A percentile compares a stretch with the other conserved stretches of the same genome.
Conservation (phyloP, 768 basidiomycete species). For the Mrakia gelida region DNA sequence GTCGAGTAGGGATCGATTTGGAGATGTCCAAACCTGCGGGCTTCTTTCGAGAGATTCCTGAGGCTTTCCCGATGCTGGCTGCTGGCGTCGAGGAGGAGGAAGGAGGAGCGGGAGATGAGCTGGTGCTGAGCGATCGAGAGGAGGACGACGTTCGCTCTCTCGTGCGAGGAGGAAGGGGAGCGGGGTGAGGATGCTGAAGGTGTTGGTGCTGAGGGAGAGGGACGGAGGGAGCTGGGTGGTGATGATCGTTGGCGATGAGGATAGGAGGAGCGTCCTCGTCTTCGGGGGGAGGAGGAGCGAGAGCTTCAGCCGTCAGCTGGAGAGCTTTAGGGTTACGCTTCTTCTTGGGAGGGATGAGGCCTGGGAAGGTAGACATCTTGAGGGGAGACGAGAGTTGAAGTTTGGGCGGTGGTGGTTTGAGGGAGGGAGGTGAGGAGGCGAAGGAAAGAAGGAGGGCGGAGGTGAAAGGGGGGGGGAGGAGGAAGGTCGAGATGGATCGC, state of each 20-base stretch:
- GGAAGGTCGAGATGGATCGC: too few species aligned
- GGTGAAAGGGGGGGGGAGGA: neutral
- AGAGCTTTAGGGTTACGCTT: slow-evolving; percentile 88
- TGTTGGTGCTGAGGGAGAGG: slow-evolving; percentile 14
- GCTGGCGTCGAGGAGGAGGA: neutral
- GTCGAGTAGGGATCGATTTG: slow-evolving; percentile 39
- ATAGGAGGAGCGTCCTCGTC: slow-evolving; percentile 17
- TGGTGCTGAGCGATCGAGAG: neutral
- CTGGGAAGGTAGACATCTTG: slow-evolving; percentile 27
- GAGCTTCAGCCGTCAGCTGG: slow-evolving; percentile 57
- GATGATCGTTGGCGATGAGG: neutral
- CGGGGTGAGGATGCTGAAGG: slow-evolving; percentile 4
- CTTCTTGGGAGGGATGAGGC: slow-evolving; percentile 47
- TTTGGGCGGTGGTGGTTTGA: neutral
- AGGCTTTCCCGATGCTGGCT: slow-evolving; percentile 33
- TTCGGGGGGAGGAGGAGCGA: slow-evolving; percentile 30
- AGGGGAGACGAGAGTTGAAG: neutral
- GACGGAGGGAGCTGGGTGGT: neutral
- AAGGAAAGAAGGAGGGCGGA: neutral
- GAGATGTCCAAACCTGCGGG: slow-evolving; percentile 43
- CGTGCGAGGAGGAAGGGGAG: slow-evolving; percentile 4
- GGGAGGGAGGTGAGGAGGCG: neutral
- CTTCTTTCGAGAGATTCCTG: slow-evolving; percentile 41
- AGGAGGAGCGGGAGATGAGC: neutral
- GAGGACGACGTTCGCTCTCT: neutral